These are phyloP conservation scores for Alternaria sp. DNA, from an alignment of 2,329 filamentous ascomycete genomes.

Conservation along the genomic window DNA sequence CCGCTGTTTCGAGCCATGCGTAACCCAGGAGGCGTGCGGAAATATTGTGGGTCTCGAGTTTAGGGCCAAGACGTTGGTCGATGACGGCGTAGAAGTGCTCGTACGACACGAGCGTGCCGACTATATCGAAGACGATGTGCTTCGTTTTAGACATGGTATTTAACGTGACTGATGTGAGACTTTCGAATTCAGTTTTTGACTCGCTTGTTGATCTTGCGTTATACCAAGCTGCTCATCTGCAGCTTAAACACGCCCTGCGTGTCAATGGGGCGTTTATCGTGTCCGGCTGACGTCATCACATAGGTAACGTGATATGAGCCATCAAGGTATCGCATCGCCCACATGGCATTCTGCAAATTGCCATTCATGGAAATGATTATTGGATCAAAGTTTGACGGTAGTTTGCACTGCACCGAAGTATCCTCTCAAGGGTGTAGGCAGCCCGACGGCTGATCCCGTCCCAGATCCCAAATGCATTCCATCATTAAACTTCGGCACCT, in stretches of 20 bases:
- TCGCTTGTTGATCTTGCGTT: not conserved
- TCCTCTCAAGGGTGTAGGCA: not conserved
- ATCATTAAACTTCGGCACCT: not conserved
- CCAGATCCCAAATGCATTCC: not conserved
- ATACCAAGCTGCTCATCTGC: too few relatives aligned
- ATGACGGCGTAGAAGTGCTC: constrained; percentile 56
- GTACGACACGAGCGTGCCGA: constrained; percentile 62
- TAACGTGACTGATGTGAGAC: not conserved
- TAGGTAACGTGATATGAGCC: not conserved
- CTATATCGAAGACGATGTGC: constrained; percentile 52
- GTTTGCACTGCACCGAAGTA: not conserved
- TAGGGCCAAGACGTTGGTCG: constrained; percentile 54
- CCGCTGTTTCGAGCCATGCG: constrained; percentile 58
- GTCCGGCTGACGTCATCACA: not conserved
- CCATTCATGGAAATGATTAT: not conserved
- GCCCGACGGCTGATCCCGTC: not conserved
- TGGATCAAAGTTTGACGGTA: not conserved
- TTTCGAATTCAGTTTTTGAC: too few relatives aligned
- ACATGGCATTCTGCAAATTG: not conserved
- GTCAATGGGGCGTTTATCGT: not conserved
- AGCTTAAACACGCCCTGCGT: not conserved
- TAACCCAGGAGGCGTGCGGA: constrained; percentile 57
- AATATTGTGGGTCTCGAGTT: constrained; percentile 53
- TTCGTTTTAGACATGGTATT: constrained; percentile 8
- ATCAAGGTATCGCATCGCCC: not conserved